Conservation (phyloP, 768 basidiomycete species). For the Rhodotorula taiwanensis region DNA sequence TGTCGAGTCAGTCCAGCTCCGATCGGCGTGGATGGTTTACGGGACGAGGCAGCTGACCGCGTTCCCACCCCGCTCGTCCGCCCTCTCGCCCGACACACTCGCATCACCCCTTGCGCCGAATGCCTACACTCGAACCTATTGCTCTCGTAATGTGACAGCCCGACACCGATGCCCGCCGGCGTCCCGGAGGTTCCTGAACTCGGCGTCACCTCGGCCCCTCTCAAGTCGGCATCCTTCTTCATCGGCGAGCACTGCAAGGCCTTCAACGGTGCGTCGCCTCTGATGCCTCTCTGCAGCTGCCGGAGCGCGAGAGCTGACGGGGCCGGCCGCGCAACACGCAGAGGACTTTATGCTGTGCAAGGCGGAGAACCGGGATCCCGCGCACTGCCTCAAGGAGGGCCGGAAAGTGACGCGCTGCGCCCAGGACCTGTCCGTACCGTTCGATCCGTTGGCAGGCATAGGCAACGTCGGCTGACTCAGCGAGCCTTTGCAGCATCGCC, state of each 20-base stretch:
- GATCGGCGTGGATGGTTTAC: too few relatives aligned
- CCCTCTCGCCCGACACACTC: not conserved
- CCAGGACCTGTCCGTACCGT: conserved; percentile 63
- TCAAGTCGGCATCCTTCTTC: conserved; percentile 96
- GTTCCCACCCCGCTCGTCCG: not conserved
- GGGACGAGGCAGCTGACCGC: too few relatives aligned
- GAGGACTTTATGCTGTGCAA: conserved; percentile 99
- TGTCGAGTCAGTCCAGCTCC: conserved; percentile 27
- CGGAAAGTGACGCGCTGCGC: conserved; percentile 92
- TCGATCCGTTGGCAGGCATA: too few relatives aligned
- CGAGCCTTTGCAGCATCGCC: conserved; percentile 57
- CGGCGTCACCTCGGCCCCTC: conserved; percentile 79
- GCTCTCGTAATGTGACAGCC: too few relatives aligned
- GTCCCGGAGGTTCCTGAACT: conserved; percentile 79
- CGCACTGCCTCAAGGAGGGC: conserved; percentile 90
- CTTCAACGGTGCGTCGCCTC: conserved; percentile 67
- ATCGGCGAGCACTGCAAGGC: conserved; percentile 92
- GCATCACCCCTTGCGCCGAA: conserved; percentile 33
- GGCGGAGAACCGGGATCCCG: conserved; percentile 79
- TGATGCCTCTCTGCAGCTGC: not conserved
- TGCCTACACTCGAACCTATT: conserved; percentile 39
- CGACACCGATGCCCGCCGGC: conserved; percentile 46
- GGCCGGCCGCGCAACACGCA: conserved; percentile 41
- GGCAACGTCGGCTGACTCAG: too few relatives aligned
- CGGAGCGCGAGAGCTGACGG: not conserved